Conservation (phyloP, 2,329 filamentous ascomycete species). For the Pleoardoris graminearum region DNA sequence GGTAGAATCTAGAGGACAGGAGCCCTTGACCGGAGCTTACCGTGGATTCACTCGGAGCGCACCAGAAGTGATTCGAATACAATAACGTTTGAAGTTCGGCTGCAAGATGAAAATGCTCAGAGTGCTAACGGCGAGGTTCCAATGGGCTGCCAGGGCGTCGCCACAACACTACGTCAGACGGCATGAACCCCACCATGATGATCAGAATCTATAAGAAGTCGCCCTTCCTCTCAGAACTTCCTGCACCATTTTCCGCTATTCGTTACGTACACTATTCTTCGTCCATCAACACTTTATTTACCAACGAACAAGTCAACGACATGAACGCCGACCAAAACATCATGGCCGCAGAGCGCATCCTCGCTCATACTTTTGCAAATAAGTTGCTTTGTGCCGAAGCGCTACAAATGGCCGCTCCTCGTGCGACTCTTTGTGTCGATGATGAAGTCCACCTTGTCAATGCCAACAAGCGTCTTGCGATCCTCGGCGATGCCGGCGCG, state of each 20-base stretch:
- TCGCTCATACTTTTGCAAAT: slow-evolving; percentile 13
- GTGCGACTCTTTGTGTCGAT: neutral
- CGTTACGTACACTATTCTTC: neutral
- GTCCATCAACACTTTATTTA: neutral
- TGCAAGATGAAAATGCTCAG: too few species aligned
- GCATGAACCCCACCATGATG: neutral
- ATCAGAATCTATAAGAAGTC: neutral
- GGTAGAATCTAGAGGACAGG: too few species aligned
- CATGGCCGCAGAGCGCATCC: slow-evolving; percentile 10
- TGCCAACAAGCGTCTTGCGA: slow-evolving; percentile 17
- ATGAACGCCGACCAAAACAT: slow-evolving; percentile 4
- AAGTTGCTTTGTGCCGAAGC: slow-evolving; percentile 17
- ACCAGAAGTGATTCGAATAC: too few species aligned
- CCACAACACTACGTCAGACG: neutral
- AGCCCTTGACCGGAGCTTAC: too few species aligned
- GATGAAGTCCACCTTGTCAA: neutral
- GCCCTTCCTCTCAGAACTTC: neutral
- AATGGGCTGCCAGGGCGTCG: too few species aligned
- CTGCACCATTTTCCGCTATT: neutral
- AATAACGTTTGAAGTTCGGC: too few species aligned
- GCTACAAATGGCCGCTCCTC: slow-evolving; percentile 16
- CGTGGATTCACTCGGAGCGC: too few species aligned
- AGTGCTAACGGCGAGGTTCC: too few species aligned
- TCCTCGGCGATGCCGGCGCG: slow-evolving; percentile 16
- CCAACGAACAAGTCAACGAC: too few species aligned